A percentile compares a stretch with the other conserved stretches of the same genome.
Evolutionary conservation across 108 stramenopile species (phyloP).

Genomic region (Stephanodiscus minutulus): DNA sequence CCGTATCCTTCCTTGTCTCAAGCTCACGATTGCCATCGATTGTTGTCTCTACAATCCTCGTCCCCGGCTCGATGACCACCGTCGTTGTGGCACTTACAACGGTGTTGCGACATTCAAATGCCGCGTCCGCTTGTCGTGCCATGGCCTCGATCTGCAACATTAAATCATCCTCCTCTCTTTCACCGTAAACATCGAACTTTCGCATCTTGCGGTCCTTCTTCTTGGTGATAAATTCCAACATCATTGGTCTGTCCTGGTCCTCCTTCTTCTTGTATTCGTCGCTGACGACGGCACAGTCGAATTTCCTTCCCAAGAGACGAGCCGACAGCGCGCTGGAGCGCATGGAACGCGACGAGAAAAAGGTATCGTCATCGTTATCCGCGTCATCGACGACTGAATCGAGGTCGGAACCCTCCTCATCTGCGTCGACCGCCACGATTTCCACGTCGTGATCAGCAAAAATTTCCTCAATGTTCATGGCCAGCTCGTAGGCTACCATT

Average conservation of each 20-base stretch:
- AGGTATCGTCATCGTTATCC: conserved; percentile 38
- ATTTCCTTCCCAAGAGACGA: neutral
- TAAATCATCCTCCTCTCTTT: conserved; percentile 33
- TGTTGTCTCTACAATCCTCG: neutral
- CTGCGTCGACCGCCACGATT: conserved; percentile 47
- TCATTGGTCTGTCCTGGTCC: conserved; percentile 8
- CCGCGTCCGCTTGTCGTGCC: conserved; percentile 46
- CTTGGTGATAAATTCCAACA: conserved; percentile 17
- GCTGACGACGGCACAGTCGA: neutral
- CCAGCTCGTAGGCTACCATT: conserved; percentile 45
- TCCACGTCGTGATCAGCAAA: conserved; percentile 48
- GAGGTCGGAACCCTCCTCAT: conserved; percentile 16
- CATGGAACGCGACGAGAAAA: conserved; percentile 41
- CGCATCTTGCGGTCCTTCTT: neutral
- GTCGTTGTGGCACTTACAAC: neutral
- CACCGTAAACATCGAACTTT: conserved; percentile 6
- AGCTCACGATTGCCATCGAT: neutral
- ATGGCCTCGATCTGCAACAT: conserved; percentile 50
- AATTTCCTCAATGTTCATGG: conserved; percentile 43
- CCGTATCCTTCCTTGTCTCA: neutral
- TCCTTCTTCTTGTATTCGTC: conserved; percentile 3
- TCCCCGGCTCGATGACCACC: neutral
- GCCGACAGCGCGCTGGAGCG: conserved; percentile 12
- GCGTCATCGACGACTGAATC: neutral
- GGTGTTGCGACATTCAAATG: conserved; percentile 34